phyloP scores from a whole-genome alignment of 108 stramenopile genomes.

The Seminavis robusta region DNA sequence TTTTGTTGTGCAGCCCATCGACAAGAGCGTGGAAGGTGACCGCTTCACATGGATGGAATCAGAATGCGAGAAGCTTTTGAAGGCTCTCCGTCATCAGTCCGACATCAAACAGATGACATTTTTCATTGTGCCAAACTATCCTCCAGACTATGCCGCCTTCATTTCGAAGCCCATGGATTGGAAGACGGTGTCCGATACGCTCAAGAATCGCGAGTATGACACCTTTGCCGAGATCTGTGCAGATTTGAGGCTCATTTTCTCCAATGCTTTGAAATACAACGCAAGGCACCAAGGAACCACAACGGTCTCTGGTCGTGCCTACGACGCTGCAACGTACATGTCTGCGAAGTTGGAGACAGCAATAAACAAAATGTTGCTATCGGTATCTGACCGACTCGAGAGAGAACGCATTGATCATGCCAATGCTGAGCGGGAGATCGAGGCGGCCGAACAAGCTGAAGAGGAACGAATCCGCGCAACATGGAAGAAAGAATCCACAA shows the following conservation, averaged over 20 bases:
- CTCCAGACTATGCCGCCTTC: conserved; percentile 73
- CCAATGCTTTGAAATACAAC: conserved; percentile 87
- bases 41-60: conserved; percentile 73
- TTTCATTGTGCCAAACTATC: conserved; percentile 63
- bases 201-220: conserved; percentile 66
- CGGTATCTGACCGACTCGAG: conserved; percentile 69
- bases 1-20: too few species aligned
- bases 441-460: conserved; percentile 68
- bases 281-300: conserved; percentile 36
- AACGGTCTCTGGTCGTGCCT: conserved; percentile 61
- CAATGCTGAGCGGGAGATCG: conserved; percentile 71
- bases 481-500: conserved; percentile 47
- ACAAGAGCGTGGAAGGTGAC: conserved; percentile 69
- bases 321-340: conserved; percentile 72
- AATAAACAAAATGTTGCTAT: conserved; percentile 74
- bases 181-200: conserved; percentile 59
- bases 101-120: conserved; percentile 69
- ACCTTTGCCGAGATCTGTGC: conserved; percentile 62
- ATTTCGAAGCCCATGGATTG: conserved; percentile 85
- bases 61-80: conserved; percentile 81
- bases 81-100: conserved; percentile 69
- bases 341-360: conserved; percentile 74
- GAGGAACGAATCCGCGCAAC: conserved; percentile 65
- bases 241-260: conserved; percentile 80
- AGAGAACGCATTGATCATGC: conserved; percentile 74